Conservation (phyloP, 768 basidiomycete genomes). For the Macrolepiota dolichaula region DNA sequence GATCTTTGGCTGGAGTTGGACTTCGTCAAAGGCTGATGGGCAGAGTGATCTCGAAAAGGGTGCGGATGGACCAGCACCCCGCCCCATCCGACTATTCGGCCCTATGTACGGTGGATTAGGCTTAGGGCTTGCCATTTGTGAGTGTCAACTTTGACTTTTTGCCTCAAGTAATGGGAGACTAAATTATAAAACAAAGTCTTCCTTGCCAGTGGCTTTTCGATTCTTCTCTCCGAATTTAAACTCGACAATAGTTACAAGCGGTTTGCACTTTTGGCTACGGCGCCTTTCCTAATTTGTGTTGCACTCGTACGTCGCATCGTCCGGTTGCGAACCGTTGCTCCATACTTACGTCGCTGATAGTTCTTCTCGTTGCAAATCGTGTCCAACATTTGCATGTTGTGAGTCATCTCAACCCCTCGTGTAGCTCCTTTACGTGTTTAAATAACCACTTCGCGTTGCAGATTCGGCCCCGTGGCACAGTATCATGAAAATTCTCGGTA, state of each 20-base stretch:
- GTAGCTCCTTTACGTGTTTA: constrained; percentile 18
- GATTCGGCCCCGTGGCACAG: constrained; percentile 81
- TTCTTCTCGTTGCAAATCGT: constrained; percentile 75
- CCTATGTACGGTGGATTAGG: constrained; percentile 74
- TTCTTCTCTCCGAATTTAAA: constrained; percentile 62
- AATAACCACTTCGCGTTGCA: constrained; percentile 20
- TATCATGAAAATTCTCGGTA: constrained; percentile 82
- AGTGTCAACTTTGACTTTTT: constrained; percentile 18
- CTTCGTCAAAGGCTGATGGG: constrained; percentile 21
- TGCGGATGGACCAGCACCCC: constrained; percentile 27
- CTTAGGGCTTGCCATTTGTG: constrained; percentile 63
- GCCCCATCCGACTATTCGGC: constrained; percentile 61
- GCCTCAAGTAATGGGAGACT: background rate
- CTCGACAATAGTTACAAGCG: constrained; percentile 62
- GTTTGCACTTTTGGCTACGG: constrained; percentile 62
- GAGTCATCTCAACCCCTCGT: constrained; percentile 20
- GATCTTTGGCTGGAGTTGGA: constrained; percentile 46
- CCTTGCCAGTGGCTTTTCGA: constrained; percentile 55
- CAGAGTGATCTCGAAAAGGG: constrained; percentile 52
- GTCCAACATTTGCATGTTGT: constrained; percentile 64
- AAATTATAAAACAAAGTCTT: constrained; percentile 46
- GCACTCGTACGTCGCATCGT: constrained; percentile 49
- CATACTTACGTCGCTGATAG: constrained; percentile 28
- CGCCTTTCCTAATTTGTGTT: constrained; percentile 74
- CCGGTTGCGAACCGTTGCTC: background rate